Percentiles rank a stretch among this genome's conserved stretches.
Conservation (phyloP, 352 stramenopile species). For the Ophiocytium majus region DNA sequence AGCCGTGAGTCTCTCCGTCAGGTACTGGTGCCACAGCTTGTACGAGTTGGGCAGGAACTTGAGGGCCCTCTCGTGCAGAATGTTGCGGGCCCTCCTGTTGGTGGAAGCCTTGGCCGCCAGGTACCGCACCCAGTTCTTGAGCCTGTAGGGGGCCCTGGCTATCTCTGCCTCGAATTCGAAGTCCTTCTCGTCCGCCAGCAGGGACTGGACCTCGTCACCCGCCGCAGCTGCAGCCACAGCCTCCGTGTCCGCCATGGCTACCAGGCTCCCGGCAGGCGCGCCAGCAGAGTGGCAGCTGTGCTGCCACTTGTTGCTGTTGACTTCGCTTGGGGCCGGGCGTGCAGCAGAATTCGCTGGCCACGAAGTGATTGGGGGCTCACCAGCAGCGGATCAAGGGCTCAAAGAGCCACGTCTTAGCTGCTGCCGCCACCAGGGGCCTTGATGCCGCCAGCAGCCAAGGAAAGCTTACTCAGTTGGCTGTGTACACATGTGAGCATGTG, state of each 20-base stretch:
- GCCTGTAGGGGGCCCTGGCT: constrained; percentile 70
- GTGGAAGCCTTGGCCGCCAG: constrained; percentile 59
- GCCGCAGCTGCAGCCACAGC: neutral
- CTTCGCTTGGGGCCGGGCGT: no score
- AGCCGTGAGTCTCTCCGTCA: constrained; percentile 52
- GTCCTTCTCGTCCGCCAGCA: constrained; percentile 55
- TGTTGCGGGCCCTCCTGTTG: constrained; percentile 44
- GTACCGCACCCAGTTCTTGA: constrained; percentile 76
- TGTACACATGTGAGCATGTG: no score
- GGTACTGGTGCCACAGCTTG: constrained; percentile 85
- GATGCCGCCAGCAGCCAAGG: no score
- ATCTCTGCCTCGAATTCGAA: constrained; percentile 75
- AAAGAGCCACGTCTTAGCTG: no score
- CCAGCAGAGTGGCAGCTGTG: neutral
- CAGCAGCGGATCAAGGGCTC: no score
- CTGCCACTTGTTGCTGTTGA: neutral
- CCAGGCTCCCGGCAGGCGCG: neutral
- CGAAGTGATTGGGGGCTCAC: no score
- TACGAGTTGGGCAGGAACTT: constrained; percentile 78
- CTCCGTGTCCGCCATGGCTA: neutral
- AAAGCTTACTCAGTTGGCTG: no score
- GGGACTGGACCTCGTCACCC: constrained; percentile 32
- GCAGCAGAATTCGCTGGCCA: no score
- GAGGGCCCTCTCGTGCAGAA: constrained; percentile 80
- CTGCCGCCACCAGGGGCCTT: no score